Evolutionary conservation across 192 early-diverging fungal genomes (phyloP), one percentile per base, ranked within the genome.

Genomic region (Podila epicladia): DNA sequence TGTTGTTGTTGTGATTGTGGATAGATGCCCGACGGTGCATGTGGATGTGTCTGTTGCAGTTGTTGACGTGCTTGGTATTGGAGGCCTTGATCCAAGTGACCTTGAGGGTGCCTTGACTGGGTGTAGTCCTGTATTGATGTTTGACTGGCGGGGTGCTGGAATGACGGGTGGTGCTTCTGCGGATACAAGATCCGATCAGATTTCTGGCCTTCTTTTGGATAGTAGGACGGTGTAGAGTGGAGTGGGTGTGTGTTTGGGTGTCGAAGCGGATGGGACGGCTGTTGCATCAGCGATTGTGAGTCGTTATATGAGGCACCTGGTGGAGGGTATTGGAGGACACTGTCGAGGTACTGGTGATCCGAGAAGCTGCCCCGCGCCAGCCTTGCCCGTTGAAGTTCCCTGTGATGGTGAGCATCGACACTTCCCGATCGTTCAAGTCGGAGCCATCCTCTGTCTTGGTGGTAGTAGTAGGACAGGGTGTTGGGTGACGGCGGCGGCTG

Each of bases 401-500:
- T 51, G 53, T 80, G 77, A 58, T 80, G 77, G 28, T 80, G 72
- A 7, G 77, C 77, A 57, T 80, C 77, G 24, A 80, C 77, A 55
- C 77, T 80, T 28, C 77, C 77, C 0, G 77, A 80, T 59, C 77
- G 69, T 33, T 79, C 75, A 2, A 79, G 75, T 29, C 75, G 65
- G 19, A 86, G 67, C 87, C 87, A 86, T 6, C 75, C 75, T 24
- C 83, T 77, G 48, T 75, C 73, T 31, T 71, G 77, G 63, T 82
- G 79, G 67, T 84, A 87, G 58, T 84, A 87, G 66, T 89, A 89
- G 22, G 82, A 87, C 1, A 84, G 58, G 11, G 84, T 66, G 61
- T 84, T 88, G 22, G 87, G 87, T 20, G 85, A 86, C 24, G 84
- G 85, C n/a, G 87, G 87, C 31, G 87, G 87, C 15, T 85, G 83